Conservation (phyloP, 2,329 filamentous ascomycete genomes). For the Cordyceps cicadae region DNA sequence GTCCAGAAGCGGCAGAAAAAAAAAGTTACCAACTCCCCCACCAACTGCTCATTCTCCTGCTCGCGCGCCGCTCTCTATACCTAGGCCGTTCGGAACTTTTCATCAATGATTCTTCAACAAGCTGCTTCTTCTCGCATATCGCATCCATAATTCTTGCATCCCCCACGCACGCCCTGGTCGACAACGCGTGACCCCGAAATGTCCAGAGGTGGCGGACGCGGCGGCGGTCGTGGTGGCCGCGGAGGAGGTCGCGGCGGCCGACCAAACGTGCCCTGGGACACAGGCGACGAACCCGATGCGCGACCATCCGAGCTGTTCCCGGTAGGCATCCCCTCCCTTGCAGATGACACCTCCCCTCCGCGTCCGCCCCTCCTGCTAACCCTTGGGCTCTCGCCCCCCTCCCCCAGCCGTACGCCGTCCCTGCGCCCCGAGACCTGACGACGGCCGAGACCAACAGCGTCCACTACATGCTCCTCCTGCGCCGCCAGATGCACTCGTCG, state of each 20-base stretch:
- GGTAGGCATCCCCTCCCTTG: slow-evolving; percentile 27
- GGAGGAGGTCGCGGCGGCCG: slow-evolving; percentile 39
- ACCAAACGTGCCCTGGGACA: slow-evolving; percentile 44
- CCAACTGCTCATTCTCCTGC: neutral
- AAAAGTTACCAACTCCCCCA: neutral
- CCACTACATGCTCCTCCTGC: slow-evolving; percentile 45
- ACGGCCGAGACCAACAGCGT: slow-evolving; percentile 38
- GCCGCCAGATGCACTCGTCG: slow-evolving; percentile 46
- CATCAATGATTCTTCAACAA: neutral
- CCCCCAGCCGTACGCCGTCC: slow-evolving; percentile 41
- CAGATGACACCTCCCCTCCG: neutral
- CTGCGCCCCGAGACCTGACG: slow-evolving; percentile 35
- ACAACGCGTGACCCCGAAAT: slow-evolving; percentile 23
- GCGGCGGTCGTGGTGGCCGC: slow-evolving; percentile 42
- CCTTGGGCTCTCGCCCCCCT: too few relatives aligned
- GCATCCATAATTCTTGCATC: neutral
- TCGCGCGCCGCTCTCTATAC: neutral
- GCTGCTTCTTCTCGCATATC: neutral
- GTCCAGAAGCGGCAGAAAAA: neutral
- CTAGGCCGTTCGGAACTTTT: neutral
- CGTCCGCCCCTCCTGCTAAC: neutral
- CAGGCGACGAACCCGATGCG: slow-evolving; percentile 46
- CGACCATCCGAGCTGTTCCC: slow-evolving; percentile 53
- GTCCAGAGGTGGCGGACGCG: slow-evolving; percentile 45
- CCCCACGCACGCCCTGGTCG: neutral